Conservation (phyloP, 495 filamentous ascomycete genomes). For the Neurospora sp. region DNA sequence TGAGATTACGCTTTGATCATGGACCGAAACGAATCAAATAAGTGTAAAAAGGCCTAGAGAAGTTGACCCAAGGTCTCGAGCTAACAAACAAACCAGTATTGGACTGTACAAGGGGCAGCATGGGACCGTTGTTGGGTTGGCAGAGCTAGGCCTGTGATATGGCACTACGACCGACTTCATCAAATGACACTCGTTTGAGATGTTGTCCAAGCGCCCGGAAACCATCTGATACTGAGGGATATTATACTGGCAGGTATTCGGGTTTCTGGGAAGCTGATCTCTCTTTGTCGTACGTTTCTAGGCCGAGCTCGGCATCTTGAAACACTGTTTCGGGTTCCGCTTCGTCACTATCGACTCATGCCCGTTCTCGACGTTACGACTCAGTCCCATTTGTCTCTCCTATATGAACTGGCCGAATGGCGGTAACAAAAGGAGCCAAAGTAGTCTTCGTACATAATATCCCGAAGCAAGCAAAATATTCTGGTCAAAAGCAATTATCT, state of each 20-base stretch:
- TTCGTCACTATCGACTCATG: background rate
- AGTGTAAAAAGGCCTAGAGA: too few relatives aligned
- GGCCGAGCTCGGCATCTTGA: background rate
- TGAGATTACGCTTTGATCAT: too few relatives aligned
- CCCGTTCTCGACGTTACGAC: background rate
- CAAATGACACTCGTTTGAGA: background rate
- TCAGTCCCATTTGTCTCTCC: background rate
- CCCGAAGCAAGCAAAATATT: background rate
- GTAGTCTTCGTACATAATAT: background rate
- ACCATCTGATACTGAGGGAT: background rate
- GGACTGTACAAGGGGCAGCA: background rate
- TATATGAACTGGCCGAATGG: background rate
- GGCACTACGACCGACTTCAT: background rate
- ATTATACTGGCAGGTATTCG: background rate
- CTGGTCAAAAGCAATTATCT: background rate
- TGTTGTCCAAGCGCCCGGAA: background rate
- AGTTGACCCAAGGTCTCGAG: too few relatives aligned
- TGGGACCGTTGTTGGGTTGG: background rate
- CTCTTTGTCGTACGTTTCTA: background rate
- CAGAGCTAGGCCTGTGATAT: background rate
- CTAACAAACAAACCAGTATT: too few relatives aligned
- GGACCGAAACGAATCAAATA: too few relatives aligned
- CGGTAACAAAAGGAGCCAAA: background rate
- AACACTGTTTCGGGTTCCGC: background rate
- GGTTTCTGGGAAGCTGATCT: background rate